Evolutionary conservation across 176 grass and related monocot species (phyloP).

Genomic region (Aegilops umbellulata): DNA sequence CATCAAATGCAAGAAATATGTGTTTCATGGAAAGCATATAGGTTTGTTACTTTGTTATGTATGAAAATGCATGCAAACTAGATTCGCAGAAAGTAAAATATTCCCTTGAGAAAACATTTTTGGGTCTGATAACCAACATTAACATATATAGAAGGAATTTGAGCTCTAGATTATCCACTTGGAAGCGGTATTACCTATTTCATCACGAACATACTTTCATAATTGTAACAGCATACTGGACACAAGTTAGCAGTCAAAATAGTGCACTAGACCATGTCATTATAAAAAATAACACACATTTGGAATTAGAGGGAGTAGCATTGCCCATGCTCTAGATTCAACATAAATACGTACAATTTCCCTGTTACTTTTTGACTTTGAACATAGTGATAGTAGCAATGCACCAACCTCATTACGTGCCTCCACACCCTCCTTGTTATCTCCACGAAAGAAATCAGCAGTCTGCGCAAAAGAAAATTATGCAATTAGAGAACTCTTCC

Average conservation of each 20-base stretch:
- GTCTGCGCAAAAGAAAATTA: constrained; percentile 56
- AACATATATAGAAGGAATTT: background rate
- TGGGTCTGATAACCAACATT: background rate
- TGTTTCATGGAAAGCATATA: constrained; percentile 1
- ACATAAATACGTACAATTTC: background rate
- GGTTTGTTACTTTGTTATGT: background rate
- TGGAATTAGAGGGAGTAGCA: background rate
- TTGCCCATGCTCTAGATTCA: background rate
- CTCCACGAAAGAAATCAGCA: constrained; percentile 94
- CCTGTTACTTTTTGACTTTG: background rate
- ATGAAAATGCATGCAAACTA: background rate
- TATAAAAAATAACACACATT: background rate
- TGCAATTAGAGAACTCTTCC: constrained; percentile 33
- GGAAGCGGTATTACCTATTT: constrained; percentile 8
- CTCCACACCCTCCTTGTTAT: constrained; percentile 96
- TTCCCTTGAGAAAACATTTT: background rate
- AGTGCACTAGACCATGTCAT: background rate
- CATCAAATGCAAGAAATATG: background rate
- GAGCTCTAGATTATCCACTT: background rate
- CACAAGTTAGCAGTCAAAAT: background rate
- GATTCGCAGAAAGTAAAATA: background rate
- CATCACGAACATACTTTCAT: constrained; percentile 4
- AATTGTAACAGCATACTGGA: background rate
- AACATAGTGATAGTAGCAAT: constrained; percentile 13
- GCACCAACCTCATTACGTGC: constrained; percentile 90